phyloP scores from a whole-genome alignment of 2,329 filamentous ascomycete species.

The Calcarisporium arbuscula region DNA sequence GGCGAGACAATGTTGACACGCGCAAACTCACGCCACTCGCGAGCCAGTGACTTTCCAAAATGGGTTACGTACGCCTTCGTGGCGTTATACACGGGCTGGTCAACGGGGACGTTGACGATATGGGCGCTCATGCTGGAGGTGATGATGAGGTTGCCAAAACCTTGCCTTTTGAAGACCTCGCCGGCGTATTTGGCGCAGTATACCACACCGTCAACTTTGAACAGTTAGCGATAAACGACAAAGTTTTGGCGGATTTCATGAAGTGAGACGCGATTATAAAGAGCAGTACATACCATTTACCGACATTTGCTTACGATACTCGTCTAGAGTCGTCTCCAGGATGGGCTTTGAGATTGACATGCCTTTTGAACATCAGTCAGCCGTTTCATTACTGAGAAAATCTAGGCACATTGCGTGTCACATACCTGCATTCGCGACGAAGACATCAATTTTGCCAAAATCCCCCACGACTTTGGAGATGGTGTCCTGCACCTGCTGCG shows the following conservation, averaged over 20 bases:
- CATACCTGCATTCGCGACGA: slow-evolving; percentile 75
- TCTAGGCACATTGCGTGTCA: too few species aligned
- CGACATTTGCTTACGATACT: slow-evolving; percentile 44
- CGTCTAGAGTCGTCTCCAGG: slow-evolving; percentile 44
- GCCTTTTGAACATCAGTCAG: too few species aligned
- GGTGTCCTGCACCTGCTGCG: slow-evolving; percentile 57
- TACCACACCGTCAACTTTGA: slow-evolving; percentile 38
- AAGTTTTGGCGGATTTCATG: too few species aligned
- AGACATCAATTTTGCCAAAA: slow-evolving; percentile 61
- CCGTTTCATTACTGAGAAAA: too few species aligned
- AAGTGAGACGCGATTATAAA: too few species aligned
- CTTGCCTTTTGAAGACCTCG: slow-evolving; percentile 54
- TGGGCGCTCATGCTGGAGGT: slow-evolving; percentile 43
- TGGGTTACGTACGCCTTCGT: slow-evolving; percentile 51
- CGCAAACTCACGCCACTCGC: slow-evolving; percentile 52
- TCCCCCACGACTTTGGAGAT: slow-evolving; percentile 44
- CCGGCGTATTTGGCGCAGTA: slow-evolving; percentile 34
- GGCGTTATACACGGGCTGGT: slow-evolving; percentile 51
- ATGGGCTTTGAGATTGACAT: slow-evolving; percentile 50
- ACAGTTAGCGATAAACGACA: too few species aligned
- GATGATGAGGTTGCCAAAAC: slow-evolving; percentile 44
- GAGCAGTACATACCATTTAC: slow-evolving; percentile 50
- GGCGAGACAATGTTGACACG: slow-evolving; percentile 46
- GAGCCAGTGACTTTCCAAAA: slow-evolving; percentile 47
- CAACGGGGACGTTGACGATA: slow-evolving; percentile 45